Evolutionary conservation across 257 asterid genomes (phyloP).

Genomic region (Solanum commersonii): DNA sequence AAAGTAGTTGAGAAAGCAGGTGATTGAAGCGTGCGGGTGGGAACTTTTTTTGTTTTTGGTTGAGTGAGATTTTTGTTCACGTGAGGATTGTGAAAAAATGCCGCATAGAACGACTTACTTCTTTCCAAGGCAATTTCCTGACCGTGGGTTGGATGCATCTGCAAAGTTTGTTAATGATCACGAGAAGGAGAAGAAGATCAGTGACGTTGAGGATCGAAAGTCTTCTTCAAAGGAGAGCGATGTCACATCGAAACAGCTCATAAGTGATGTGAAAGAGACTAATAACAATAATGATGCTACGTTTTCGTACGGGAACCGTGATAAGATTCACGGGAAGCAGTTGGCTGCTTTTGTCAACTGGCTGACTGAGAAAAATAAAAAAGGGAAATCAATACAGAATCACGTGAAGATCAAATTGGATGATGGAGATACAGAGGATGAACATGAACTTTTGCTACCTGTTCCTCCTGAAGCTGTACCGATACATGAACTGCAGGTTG

Average conservation of each 20-base stretch:
- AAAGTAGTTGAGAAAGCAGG: not conserved
- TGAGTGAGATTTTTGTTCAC: constrained; percentile 17
- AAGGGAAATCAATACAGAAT: constrained; percentile 22
- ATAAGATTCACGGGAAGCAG: constrained; percentile 66
- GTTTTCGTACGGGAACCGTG: constrained; percentile 12
- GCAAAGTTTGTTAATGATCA: constrained; percentile 45
- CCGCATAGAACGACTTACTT: constrained; percentile 92
- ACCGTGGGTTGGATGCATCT: constrained; percentile 26
- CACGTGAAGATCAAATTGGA: constrained; percentile 39
- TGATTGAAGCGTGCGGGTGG: not conserved
- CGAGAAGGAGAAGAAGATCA: constrained; percentile 70
- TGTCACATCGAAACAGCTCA: not conserved
- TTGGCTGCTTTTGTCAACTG: constrained; percentile 48
- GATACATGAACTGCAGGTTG: constrained; percentile 14
- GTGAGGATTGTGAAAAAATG: constrained; percentile 45
- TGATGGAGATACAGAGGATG: constrained; percentile 31
- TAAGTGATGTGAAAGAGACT: not conserved
- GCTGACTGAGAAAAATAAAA: constrained; percentile 50
- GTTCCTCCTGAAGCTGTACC: constrained; percentile 18
- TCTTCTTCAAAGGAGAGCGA: constrained; percentile 1
- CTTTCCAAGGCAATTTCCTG: constrained; percentile 84
- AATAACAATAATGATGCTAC: not conserved
- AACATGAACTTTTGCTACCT: constrained; percentile 30
- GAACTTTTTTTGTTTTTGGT: not conserved
- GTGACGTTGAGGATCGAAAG: constrained; percentile 12